These are phyloP conservation scores for Amanita rimosa DNA, from an alignment of 768 basidiomycete genomes.

Conservation along the genomic window DNA sequence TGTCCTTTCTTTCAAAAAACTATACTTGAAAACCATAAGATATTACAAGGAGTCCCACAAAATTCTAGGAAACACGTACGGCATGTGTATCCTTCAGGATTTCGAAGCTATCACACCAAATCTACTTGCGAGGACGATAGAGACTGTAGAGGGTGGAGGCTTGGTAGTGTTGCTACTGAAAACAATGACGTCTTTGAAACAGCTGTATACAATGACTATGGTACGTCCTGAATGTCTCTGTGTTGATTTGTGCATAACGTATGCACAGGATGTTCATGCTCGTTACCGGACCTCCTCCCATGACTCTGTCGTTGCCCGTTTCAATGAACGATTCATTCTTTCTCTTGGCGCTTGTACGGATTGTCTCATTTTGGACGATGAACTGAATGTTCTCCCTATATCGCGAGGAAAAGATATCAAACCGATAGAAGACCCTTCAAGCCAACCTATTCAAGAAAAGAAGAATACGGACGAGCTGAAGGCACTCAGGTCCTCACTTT, in stretches of 20 bases:
- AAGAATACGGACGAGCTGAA: conserved; percentile 55
- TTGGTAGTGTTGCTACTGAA: conserved; percentile 82
- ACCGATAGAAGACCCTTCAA: conserved; percentile 38
- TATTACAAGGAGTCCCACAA: conserved; percentile 98
- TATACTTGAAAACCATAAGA: conserved; percentile 20
- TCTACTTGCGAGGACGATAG: conserved; percentile 89
- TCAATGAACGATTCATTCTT: conserved; percentile 98
- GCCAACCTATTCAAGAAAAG: conserved; percentile 7
- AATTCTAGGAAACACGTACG: conserved; percentile 94
- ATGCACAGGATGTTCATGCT: conserved; percentile 81
- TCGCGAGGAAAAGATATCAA: conserved; percentile 90
- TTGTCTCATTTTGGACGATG: conserved; percentile 93
- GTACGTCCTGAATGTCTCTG: conserved; percentile 17
- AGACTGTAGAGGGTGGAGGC: conserved; percentile 96
- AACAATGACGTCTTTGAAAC: conserved; percentile 88
- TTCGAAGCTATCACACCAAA: conserved; percentile 99
- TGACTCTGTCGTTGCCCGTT: conserved; percentile 81
- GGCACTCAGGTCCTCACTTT: conserved; percentile 66
- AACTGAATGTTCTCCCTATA: conserved; percentile 93
- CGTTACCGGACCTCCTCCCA: conserved; percentile 90
- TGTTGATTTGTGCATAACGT: neutral
- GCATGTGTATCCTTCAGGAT: conserved; percentile 94
- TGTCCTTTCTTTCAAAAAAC: neutral
- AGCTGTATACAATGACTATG: conserved; percentile 89
- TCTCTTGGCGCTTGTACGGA: conserved; percentile 90